Percentiles rank a stretch among this genome's conserved stretches.
Evolutionary conservation across 1,139 yeast species (phyloP).

Genomic region (Ashbya aceris): DNA sequence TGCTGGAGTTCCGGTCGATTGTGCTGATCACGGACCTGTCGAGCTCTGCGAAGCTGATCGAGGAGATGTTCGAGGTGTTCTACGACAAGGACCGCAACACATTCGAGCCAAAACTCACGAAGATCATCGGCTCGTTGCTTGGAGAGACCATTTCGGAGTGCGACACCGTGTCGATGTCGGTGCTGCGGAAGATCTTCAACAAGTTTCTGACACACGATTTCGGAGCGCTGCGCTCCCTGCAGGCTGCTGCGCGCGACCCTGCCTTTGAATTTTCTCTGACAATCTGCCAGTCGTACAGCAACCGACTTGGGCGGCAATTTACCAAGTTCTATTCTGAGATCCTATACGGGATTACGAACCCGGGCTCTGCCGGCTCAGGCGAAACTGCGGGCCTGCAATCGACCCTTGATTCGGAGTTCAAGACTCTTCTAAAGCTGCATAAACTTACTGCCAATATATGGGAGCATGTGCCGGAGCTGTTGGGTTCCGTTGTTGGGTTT

Average conservation of each 20-base stretch:
- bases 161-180: slow-evolving; percentile 54
- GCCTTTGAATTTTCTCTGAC: slow-evolving; percentile 60
- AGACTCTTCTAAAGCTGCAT: slow-evolving; percentile 51
- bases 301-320: slow-evolving; percentile 66
- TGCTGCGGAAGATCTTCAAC: slow-evolving; percentile 51
- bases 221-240: slow-evolving; percentile 27
- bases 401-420: slow-evolving; percentile 30
- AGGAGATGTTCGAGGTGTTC: slow-evolving; percentile 49
- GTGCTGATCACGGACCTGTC: slow-evolving; percentile 72
- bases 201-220: slow-evolving; percentile 30
- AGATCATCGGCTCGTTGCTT: slow-evolving; percentile 56
- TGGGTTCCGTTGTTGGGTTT: slow-evolving; percentile 68
- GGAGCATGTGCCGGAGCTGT: slow-evolving; percentile 67
- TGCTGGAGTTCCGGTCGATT: slow-evolving; percentile 74
- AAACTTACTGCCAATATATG: slow-evolving; percentile 59
- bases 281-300: slow-evolving; percentile 63
- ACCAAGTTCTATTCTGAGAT: slow-evolving; percentile 78
- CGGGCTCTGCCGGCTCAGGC: slow-evolving; percentile 19
- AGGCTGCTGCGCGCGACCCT: slow-evolving; percentile 35
- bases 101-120: slow-evolving; percentile 40
- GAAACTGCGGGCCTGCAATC: slow-evolving; percentile 4
- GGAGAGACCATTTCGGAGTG: slow-evolving; percentile 73
- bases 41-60: slow-evolving; percentile 47
- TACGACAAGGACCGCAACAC: slow-evolving; percentile 40
- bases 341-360: slow-evolving; percentile 41